A percentile compares a stretch with the other conserved stretches of the same genome.
Conservation (phyloP, 2,329 filamentous ascomycete species). For the Thielaviopsis populi region DNA sequence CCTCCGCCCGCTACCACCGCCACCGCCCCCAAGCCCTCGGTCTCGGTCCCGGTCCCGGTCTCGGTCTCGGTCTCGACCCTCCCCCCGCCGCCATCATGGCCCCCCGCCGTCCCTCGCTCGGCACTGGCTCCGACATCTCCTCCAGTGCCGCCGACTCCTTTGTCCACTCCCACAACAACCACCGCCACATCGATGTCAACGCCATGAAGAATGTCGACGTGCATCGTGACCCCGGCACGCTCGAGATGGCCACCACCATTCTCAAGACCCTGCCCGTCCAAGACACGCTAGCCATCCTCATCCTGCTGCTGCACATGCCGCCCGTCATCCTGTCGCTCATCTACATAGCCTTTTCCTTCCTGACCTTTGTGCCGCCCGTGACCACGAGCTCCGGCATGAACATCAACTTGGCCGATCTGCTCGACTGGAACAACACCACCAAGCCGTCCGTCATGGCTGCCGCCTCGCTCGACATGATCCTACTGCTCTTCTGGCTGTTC, state of each 20-base stretch:
- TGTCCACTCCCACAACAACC: slow-evolving; percentile 28
- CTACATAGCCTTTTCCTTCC: slow-evolving; percentile 79
- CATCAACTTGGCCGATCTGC: slow-evolving; percentile 76
- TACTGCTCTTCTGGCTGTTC: slow-evolving; percentile 73
- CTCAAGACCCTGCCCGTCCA: slow-evolving; percentile 78
- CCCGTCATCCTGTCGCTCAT: slow-evolving; percentile 76
- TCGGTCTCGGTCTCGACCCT: neutral
- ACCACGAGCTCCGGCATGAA: slow-evolving; percentile 65
- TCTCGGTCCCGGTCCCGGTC: neutral
- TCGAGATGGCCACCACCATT: slow-evolving; percentile 72
- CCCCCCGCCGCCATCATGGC: slow-evolving; percentile 5
- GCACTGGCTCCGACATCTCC: slow-evolving; percentile 36
- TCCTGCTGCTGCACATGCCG: slow-evolving; percentile 84
- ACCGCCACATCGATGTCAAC: slow-evolving; percentile 56
- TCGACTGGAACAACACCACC: slow-evolving; percentile 71
- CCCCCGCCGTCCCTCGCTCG: slow-evolving; percentile 29
- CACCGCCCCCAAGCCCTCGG: neutral
- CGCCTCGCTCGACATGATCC: slow-evolving; percentile 66
- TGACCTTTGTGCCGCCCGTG: slow-evolving; percentile 80
- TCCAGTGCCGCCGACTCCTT: slow-evolving; percentile 27
- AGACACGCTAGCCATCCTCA: slow-evolving; percentile 92
- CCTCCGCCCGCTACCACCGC: slow-evolving; percentile 20
- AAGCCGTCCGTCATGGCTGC: slow-evolving; percentile 78
- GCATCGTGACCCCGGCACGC: slow-evolving; percentile 54
- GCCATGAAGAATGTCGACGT: slow-evolving; percentile 51